phyloP scores from a whole-genome alignment of 2,329 filamentous ascomycete genomes.

The Apiospora malaysiana region DNA sequence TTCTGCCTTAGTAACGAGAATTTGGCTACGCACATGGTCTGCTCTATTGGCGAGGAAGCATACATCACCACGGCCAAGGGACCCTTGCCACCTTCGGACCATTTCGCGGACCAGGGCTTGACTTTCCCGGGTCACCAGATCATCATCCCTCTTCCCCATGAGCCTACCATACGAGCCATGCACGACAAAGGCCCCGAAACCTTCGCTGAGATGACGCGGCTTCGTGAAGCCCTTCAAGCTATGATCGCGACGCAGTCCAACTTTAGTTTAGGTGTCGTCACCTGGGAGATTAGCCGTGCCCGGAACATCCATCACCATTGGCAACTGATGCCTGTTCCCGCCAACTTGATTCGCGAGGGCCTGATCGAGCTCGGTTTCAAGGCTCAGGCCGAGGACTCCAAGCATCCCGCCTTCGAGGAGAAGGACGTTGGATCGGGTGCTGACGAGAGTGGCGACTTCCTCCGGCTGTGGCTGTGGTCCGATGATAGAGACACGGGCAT shows the following conservation, averaged over 20 bases:
- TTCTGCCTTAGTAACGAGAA: constrained; percentile 93
- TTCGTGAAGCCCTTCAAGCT: constrained; percentile 75
- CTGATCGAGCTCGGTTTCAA: constrained; percentile 89
- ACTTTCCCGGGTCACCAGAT: constrained; percentile 85
- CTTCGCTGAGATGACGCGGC: constrained; percentile 81
- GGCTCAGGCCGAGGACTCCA: constrained; percentile 80
- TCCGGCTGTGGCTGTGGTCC: constrained; percentile 82
- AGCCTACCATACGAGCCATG: constrained; percentile 75
- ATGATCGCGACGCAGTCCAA: constrained; percentile 70
- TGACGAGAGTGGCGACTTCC: constrained; percentile 68
- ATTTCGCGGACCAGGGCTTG: constrained; percentile 69
- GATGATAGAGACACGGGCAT: constrained; percentile 59
- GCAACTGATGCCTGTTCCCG: constrained; percentile 85
- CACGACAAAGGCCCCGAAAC: constrained; percentile 61
- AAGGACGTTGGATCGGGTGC: constrained; percentile 57
- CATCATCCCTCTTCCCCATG: constrained; percentile 86
- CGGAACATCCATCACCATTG: constrained; percentile 89
- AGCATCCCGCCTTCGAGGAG: constrained; percentile 57
- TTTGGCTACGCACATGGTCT: constrained; percentile 85
- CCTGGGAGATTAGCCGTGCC: constrained; percentile 87
- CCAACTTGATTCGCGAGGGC: constrained; percentile 70
- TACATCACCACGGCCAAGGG: constrained; percentile 95
- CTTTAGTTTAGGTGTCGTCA: constrained; percentile 77
- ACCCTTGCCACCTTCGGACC: constrained; percentile 74
- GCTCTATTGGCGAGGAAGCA: constrained; percentile 83